Base-by-base conservation (phyloP, 257 asterid genomes). In the Perilla frutescens region DNA sequence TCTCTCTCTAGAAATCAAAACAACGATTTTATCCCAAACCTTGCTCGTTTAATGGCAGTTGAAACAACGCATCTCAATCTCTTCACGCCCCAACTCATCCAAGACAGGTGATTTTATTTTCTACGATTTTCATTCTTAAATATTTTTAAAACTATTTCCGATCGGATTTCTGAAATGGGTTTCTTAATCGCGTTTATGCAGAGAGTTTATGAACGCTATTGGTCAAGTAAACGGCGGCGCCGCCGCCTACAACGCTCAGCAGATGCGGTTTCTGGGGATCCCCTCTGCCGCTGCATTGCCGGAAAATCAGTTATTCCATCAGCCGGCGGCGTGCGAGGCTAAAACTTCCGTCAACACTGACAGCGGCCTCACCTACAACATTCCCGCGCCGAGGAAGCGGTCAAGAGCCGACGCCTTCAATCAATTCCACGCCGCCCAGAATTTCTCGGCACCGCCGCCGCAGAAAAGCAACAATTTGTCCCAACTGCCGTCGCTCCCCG, bases 11-110 rank as follows among this genome's bases (percentile, higher is more conserved):
- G 8, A 37, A 49, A 26, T 3, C 15, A 6, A 70, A 58, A 34
- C 14, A 49, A 4, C 55, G 2, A 20, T 20, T 20, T 20, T 20
- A 20, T 20, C 26, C 26, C 32, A 6, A 0, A 57, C 41, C 20
- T 0, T 8, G 26, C 48, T 2, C 56, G 1, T 72, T 40, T 47
- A 49, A 91, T 91, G 97, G 90, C 97, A 1, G 90, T 89, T 75
- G 97, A 89, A 79, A 96, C 97, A n/a, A 84, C 76, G 68, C 88
- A 86, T 79, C 81, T 75, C 66, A 81, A 84, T 80, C 87, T 73
- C 31, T 79, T 86, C 6, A 70, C 87, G 9, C 62, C 81, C 0
- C 87, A 83, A 11, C 77, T 83, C 84, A 62, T 81, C 9, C 82
- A 58, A 5, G 81, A 82, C 78, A 79, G 90, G 90, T 83, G 61